A percentile compares a stretch with the other conserved stretches of the same genome.
phyloP scores from a whole-genome alignment of 805 yeast species.

The Jamesozyma rosinii region DNA sequence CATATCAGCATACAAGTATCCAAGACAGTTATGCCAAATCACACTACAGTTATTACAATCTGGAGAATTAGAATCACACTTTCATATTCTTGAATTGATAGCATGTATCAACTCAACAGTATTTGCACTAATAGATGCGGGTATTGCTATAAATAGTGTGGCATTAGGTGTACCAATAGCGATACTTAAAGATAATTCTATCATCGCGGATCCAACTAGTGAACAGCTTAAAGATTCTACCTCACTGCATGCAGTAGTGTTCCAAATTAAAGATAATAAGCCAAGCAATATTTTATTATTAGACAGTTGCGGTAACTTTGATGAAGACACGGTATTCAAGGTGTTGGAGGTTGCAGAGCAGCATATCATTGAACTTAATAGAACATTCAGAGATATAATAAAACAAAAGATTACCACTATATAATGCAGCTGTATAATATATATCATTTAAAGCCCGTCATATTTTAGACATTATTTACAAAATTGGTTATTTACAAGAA shows the following conservation, averaged over 20 bases:
- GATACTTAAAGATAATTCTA: conserved; percentile 23
- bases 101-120: conserved; percentile 65
- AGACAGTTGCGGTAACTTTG: conserved; percentile 67
- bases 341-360: conserved; percentile 45
- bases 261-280: conserved; percentile 36
- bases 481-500: neutral
- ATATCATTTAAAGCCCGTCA: neutral
- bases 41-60: conserved; percentile 55
- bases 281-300: conserved; percentile 51
- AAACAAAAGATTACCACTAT: conserved; percentile 34
- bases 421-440: neutral
- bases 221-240: conserved; percentile 35
- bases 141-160: conserved; percentile 56
- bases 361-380: conserved; percentile 39
- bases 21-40: conserved; percentile 68
- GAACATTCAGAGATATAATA: conserved; percentile 39
- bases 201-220: conserved; percentile 39
- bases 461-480: neutral
- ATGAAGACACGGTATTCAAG: conserved; percentile 43
- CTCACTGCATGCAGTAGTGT: conserved; percentile 62
- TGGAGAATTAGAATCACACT: conserved; percentile 22
- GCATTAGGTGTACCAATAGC: conserved; percentile 50
- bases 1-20: conserved; percentile 55
- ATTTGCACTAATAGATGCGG: conserved; percentile 73
- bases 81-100: conserved; percentile 45